Evolutionary conservation across 805 yeast species (phyloP).

Genomic region (Wickerhamiella lipophila): DNA sequence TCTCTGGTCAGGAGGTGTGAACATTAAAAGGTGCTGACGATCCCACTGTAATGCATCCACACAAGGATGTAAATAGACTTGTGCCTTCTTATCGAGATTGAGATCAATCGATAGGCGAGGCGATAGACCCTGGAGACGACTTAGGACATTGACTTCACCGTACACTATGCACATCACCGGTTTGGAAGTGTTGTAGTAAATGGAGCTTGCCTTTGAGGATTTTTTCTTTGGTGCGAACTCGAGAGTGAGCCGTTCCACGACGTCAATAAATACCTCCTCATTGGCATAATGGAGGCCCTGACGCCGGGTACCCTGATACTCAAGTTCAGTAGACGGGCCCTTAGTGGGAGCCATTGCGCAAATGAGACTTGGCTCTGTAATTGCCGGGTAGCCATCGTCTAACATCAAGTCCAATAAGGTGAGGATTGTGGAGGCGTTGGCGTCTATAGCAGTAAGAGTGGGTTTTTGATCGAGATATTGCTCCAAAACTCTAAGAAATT

Average conservation of each 20-base stretch:
- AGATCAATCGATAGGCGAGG: conserved; percentile 58
- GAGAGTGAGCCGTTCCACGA: conserved; percentile 52
- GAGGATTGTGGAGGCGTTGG: conserved; percentile 58
- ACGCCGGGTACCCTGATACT: conserved; percentile 60
- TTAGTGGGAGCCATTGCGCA: conserved; percentile 54
- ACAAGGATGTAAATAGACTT: conserved; percentile 47
- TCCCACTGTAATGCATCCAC: conserved; percentile 45
- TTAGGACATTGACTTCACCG: conserved; percentile 52
- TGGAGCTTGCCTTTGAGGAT: conserved; percentile 18
- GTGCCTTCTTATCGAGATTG: conserved; percentile 22
- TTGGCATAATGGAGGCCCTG: conserved; percentile 56
- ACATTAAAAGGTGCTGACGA: conserved; percentile 39
- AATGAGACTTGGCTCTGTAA: conserved; percentile 58
- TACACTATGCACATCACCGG: conserved; percentile 32
- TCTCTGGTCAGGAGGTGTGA: conserved; percentile 83
- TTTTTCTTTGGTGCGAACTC: conserved; percentile 27
- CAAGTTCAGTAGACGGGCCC: conserved; percentile 21
- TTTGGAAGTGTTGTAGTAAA: conserved; percentile 19
- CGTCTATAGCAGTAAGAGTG: conserved; percentile 41
- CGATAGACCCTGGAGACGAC: conserved; percentile 54
- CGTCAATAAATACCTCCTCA: conserved; percentile 78
- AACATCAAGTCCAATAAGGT: conserved; percentile 64
- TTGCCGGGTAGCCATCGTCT: conserved; percentile 62
- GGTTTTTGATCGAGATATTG: conserved; percentile 50
- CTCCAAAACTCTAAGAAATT: conserved; percentile 39